Percentiles rank a stretch among this genome's conserved stretches.
These are phyloP conservation scores for Tylopilus sp. DNA, from an alignment of 768 basidiomycete species.

Conservation along the genomic window DNA sequence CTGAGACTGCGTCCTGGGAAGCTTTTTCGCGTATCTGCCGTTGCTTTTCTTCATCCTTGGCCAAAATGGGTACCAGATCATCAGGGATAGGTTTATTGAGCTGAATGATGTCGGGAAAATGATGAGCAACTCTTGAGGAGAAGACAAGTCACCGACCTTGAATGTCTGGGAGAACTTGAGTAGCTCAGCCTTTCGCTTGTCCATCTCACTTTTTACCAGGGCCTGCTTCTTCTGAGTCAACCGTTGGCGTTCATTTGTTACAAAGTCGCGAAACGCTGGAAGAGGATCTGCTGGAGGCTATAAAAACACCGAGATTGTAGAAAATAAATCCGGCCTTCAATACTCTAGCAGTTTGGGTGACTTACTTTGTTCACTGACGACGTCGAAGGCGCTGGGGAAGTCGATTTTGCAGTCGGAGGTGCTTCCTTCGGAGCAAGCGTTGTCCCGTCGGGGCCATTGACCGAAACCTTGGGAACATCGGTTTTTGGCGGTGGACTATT, in stretches of 20 bases:
- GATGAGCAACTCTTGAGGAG: not conserved
- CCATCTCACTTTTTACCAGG: constrained; percentile 88
- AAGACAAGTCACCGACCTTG: constrained; percentile 60
- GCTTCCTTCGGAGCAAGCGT: constrained; percentile 41
- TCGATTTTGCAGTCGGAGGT: constrained; percentile 50
- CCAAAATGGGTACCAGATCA: constrained; percentile 87
- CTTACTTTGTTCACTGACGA: constrained; percentile 51
- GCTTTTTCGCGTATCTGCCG: constrained; percentile 78
- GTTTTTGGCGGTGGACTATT: constrained; percentile 27
- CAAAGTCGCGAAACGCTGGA: constrained; percentile 88
- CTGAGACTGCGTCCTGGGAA: constrained; percentile 59
- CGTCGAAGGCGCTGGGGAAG: constrained; percentile 58
- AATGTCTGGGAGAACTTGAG: constrained; percentile 91
- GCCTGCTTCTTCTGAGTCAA: constrained; percentile 89
- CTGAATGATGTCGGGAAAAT: constrained; percentile 36
- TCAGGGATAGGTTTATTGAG: constrained; percentile 94
- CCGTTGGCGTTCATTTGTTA: constrained; percentile 86
- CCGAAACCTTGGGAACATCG: constrained; percentile 69
- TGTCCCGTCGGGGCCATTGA: constrained; percentile 78
- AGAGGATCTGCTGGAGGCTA: constrained; percentile 73
- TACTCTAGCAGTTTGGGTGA: not conserved
- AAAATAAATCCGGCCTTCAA: not conserved
- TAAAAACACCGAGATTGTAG: constrained; percentile 5
- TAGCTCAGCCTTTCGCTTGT: constrained; percentile 89
- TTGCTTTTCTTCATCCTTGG: constrained; percentile 93